These are phyloP conservation scores for Musa balbisiana DNA, from an alignment of 202 grass and related monocot species.

Conservation along the genomic window DNA sequence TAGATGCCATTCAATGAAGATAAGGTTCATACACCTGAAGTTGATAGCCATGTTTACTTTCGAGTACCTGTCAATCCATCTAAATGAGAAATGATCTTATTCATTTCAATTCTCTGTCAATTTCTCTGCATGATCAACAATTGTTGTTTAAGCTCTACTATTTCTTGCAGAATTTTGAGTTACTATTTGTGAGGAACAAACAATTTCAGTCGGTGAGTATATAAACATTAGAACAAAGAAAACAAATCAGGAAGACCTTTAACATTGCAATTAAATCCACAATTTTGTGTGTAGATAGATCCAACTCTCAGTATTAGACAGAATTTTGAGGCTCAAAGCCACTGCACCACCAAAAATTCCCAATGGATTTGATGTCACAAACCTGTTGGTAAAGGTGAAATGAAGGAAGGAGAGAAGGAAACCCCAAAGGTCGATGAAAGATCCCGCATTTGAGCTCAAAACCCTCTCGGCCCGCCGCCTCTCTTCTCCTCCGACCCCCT, in stretches of 20 bases:
- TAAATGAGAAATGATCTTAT: not conserved
- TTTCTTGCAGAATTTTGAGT: not conserved
- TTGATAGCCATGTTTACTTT: not conserved
- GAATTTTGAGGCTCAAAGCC: not conserved
- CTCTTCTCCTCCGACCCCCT: not conserved
- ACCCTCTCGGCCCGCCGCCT: conserved; percentile 1
- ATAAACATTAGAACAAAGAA: not conserved
- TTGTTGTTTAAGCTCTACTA: not conserved
- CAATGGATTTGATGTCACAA: not conserved
- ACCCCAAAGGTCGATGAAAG: not conserved
- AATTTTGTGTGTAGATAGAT: not conserved
- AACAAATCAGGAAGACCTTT: not conserved
- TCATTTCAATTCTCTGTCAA: not conserved
- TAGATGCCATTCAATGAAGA: too few species aligned
- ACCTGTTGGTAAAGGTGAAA: not conserved
- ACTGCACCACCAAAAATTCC: not conserved
- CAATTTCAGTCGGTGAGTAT: not conserved
- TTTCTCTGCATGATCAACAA: not conserved
- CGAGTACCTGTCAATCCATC: not conserved
- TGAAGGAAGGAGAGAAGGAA: not conserved
- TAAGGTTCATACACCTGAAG: too few species aligned
- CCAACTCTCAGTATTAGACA: not conserved
- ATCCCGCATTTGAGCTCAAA: not conserved
- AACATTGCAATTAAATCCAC: not conserved
- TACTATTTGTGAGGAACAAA: not conserved